A percentile compares a stretch with the other conserved stretches of the same genome.
These are phyloP conservation scores for Cupressus sempervirens DNA, from an alignment of 75 land plant genomes.

Conservation along the genomic window DNA sequence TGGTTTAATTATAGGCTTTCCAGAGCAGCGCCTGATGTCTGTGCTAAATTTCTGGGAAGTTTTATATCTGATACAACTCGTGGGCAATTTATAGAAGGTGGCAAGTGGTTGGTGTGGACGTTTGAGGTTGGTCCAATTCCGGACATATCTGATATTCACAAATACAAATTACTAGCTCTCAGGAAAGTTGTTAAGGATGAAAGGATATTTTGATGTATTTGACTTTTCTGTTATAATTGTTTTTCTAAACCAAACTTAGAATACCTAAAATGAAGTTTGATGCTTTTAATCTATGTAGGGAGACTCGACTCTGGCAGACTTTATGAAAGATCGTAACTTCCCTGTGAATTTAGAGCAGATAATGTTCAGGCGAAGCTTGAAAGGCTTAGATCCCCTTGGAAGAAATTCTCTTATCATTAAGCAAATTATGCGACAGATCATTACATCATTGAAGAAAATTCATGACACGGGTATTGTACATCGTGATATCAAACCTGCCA, in stretches of 20 bases:
- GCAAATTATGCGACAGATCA: slow-evolving; percentile 85
- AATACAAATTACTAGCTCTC: background rate
- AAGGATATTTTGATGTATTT: slow-evolving; percentile 3
- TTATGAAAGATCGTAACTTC: slow-evolving; percentile 81
- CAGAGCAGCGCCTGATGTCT: slow-evolving; percentile 93
- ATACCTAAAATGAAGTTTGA: background rate
- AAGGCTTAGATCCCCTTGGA: slow-evolving; percentile 54
- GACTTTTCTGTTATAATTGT: background rate
- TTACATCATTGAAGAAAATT: slow-evolving; percentile 81
- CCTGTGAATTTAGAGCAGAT: slow-evolving; percentile 76
- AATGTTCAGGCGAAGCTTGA: slow-evolving; percentile 77
- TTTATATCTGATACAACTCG: slow-evolving; percentile 79
- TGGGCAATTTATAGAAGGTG: slow-evolving; percentile 81
- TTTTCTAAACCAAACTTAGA: background rate
- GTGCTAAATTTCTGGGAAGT: slow-evolving; percentile 93
- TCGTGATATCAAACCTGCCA: slow-evolving; percentile 94
- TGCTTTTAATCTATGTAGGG: slow-evolving; percentile 49
- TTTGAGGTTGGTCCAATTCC: slow-evolving; percentile 65
- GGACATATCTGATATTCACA: background rate
- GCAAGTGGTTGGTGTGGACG: slow-evolving; percentile 98
- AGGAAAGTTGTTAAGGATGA: background rate
- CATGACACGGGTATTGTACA: slow-evolving; percentile 96
- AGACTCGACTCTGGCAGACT: slow-evolving; percentile 74
- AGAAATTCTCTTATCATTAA: slow-evolving; percentile 80
- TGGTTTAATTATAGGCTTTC: slow-evolving; percentile 98